These are phyloP conservation scores for Tylopilus cervinicoccineus DNA, from an alignment of 768 basidiomycete species.

Conservation along the genomic window DNA sequence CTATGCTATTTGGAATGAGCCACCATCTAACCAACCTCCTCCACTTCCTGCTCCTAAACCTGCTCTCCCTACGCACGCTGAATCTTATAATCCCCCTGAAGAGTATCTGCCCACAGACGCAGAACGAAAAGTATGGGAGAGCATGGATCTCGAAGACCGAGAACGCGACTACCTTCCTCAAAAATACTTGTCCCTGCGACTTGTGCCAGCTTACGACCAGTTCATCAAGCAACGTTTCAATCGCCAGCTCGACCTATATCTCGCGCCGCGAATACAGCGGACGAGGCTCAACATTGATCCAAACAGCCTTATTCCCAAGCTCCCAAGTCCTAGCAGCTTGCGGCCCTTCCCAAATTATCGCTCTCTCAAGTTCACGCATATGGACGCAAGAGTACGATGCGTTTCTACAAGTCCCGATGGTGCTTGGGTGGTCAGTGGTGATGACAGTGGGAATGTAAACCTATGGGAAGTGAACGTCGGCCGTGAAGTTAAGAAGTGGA, in stretches of 20 bases:
- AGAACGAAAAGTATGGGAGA: constrained; percentile 82
- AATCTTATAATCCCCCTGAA: constrained; percentile 97
- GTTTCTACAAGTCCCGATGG: constrained; percentile 84
- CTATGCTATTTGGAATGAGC: constrained; percentile 87
- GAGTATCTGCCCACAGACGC: constrained; percentile 88
- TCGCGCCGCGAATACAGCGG: constrained; percentile 88
- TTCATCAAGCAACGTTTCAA: constrained; percentile 94
- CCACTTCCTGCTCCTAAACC: constrained; percentile 93
- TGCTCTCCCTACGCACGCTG: constrained; percentile 84
- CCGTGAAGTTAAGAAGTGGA: constrained; percentile 83
- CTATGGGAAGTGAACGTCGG: constrained; percentile 94
- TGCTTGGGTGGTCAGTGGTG: constrained; percentile 87
- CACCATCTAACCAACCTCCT: constrained; percentile 70
- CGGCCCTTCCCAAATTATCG: constrained; percentile 92
- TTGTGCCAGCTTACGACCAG: constrained; percentile 86
- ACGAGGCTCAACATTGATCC: constrained; percentile 91
- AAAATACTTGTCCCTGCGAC: constrained; percentile 79
- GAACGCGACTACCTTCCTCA: constrained; percentile 85
- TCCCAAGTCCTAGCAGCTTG: constrained; percentile 87
- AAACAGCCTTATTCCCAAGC: constrained; percentile 84
- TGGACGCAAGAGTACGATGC: constrained; percentile 64
- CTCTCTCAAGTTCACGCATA: constrained; percentile 68
- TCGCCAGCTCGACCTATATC: constrained; percentile 92
- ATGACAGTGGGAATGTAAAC: constrained; percentile 80
- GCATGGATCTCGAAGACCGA: constrained; percentile 81